Evolutionary conservation across 495 filamentous ascomycete genomes (phyloP).

Genomic region (Hypomontagnella monticulosa): DNA sequence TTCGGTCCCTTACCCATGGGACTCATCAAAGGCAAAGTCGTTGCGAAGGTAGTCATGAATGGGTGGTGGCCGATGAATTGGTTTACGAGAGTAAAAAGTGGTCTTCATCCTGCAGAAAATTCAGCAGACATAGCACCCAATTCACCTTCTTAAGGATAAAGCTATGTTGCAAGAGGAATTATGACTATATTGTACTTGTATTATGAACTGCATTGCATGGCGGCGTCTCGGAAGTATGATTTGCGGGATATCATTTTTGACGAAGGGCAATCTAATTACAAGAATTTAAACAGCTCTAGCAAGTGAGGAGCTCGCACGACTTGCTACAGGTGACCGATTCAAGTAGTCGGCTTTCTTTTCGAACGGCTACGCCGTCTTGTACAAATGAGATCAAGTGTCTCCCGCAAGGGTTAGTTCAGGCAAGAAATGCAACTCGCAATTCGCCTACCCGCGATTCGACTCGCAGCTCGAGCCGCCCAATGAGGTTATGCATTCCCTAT

Average conservation of each 20-base stretch:
- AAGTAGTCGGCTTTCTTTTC: slow-evolving; percentile 24
- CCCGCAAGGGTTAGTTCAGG: slow-evolving; percentile 20
- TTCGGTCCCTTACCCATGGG: slow-evolving; percentile 88
- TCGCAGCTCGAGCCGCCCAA: slow-evolving; percentile 40
- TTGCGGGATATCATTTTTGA: slow-evolving; percentile 44
- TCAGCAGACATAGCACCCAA: slow-evolving; percentile 8
- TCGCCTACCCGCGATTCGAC: slow-evolving; percentile 34
- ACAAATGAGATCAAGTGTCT: slow-evolving; percentile 41
- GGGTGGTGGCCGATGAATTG: slow-evolving; percentile 63
- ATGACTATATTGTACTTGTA: slow-evolving; percentile 13
- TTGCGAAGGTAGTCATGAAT: slow-evolving; percentile 64
- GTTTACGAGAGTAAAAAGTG: slow-evolving; percentile 53
- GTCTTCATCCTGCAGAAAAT: slow-evolving; percentile 31
- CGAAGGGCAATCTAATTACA: slow-evolving; percentile 49
- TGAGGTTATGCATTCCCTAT: slow-evolving; percentile 47
- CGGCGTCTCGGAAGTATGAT: slow-evolving; percentile 24
- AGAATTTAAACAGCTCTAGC: slow-evolving; percentile 27
- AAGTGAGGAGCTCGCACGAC: slow-evolving; percentile 21
- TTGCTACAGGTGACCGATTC: slow-evolving; percentile 19
- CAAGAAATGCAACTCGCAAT: slow-evolving; percentile 34
- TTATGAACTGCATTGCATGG: slow-evolving; percentile 14
- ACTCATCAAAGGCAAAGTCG: slow-evolving; percentile 85
- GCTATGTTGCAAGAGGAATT: not conserved
- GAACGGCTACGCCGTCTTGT: slow-evolving; percentile 28
- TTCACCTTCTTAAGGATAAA: not conserved